These are phyloP conservation scores for Umbilicaria muhlenbergii DNA, from an alignment of 495 filamentous ascomycete genomes.

Conservation along the genomic window DNA sequence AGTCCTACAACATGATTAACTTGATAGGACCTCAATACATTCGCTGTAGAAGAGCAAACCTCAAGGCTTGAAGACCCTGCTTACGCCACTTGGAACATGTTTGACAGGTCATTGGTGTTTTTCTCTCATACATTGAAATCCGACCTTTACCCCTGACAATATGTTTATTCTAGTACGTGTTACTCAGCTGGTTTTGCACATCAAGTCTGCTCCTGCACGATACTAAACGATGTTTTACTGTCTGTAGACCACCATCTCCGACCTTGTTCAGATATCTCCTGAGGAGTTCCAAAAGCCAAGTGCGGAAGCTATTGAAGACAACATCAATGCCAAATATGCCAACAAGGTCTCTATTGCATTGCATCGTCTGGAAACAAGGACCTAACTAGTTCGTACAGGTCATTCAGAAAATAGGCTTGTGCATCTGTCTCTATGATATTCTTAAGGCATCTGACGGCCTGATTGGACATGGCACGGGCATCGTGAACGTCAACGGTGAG, in stretches of 20 bases:
- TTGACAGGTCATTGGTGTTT: background rate
- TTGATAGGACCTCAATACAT: too few relatives aligned
- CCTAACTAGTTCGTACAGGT: slow-evolving; percentile 28
- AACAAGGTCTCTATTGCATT: slow-evolving; percentile 46
- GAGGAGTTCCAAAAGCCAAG: slow-evolving; percentile 71
- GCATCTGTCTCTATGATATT: slow-evolving; percentile 81
- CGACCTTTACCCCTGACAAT: background rate
- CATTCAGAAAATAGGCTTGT: slow-evolving; percentile 73
- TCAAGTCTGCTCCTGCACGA: background rate
- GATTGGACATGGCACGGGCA: slow-evolving; percentile 77
- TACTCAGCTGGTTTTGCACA: background rate
- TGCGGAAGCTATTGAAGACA: slow-evolving; percentile 69
- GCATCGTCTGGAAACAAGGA: slow-evolving; percentile 12
- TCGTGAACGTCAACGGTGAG: slow-evolving; percentile 82
- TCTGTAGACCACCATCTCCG: slow-evolving; percentile 53
- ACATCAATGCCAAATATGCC: slow-evolving; percentile 88
- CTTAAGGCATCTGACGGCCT: slow-evolving; percentile 76
- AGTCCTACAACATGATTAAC: too few relatives aligned
- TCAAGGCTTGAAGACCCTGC: too few relatives aligned
- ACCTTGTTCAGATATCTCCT: slow-evolving; percentile 81
- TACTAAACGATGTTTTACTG: slow-evolving; percentile 1
- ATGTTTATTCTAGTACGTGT: background rate
- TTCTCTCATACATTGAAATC: background rate
- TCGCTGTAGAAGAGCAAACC: too few relatives aligned
- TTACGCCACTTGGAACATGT: too few relatives aligned